Evolutionary conservation across 768 basidiomycete genomes (phyloP).

Genomic region (Agaricus subrufescens): DNA sequence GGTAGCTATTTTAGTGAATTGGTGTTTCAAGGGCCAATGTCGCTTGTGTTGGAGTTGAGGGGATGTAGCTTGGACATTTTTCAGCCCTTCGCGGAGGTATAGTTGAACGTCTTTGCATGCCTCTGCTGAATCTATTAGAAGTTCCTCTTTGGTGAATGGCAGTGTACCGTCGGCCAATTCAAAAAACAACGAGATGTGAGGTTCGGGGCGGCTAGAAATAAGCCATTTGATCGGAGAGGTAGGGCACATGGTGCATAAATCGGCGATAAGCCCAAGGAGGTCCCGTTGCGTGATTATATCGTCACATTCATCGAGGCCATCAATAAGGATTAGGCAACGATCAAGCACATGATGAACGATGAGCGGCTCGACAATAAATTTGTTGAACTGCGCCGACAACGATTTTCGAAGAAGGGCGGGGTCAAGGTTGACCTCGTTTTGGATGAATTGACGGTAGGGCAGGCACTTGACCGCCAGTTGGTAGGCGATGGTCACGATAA

Average conservation of each 20-base stretch:
- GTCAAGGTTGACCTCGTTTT: not conserved
- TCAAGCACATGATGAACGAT: not conserved
- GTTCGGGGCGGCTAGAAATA: conserved; percentile 23
- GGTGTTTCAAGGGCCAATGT: conserved; percentile 14
- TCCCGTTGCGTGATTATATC: conserved; percentile 7
- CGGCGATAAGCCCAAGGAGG: conserved; percentile 12
- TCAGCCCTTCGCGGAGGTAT: conserved; percentile 1
- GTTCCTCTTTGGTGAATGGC: not conserved
- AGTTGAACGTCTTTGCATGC: conserved; percentile 15
- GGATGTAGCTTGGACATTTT: conserved; percentile 4
- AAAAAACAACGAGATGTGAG: conserved; percentile 14
- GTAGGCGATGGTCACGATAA: not conserved
- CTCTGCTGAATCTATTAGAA: conserved; percentile 6
- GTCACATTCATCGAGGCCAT: not conserved
- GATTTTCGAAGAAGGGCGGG: not conserved
- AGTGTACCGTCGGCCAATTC: not conserved
- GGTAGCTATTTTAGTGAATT: too few species aligned
- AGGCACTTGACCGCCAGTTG: not conserved
- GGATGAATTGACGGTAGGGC: not conserved
- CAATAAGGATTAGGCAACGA: not conserved
- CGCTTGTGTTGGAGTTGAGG: not conserved
- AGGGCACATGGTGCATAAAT: not conserved
- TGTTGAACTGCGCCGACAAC: not conserved
- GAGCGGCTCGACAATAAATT: not conserved
- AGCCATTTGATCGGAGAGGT: conserved; percentile 17